A percentile compares a stretch with the other conserved stretches of the same genome.
Conservation (phyloP, 2,329 filamentous ascomycete species). For the Claviceps humidiphila region DNA sequence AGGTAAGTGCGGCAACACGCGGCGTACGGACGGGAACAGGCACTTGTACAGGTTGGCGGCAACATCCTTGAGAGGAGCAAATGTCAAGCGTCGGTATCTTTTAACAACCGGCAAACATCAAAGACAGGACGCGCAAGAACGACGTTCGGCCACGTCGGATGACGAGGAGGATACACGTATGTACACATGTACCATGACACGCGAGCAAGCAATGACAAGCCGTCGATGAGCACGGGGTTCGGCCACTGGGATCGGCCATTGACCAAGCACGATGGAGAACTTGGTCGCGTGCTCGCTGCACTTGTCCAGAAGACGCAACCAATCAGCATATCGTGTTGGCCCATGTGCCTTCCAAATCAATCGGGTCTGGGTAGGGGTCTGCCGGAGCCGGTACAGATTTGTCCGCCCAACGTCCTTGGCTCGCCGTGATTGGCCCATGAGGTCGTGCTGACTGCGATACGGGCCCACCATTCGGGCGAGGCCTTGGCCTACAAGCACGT, state of each 20-base stretch:
- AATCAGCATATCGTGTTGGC: conserved; percentile 20
- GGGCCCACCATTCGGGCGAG: too few relatives aligned
- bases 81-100: too few relatives aligned
- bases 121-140: too few relatives aligned
- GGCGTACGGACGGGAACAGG: too few relatives aligned
- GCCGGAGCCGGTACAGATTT: conserved; percentile 1
- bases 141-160: neutral
- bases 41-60: too few relatives aligned
- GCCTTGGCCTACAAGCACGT: too few relatives aligned
- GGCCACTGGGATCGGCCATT: conserved; percentile 11
- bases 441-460: neutral
- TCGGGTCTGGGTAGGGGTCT: neutral
- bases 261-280: conserved; percentile 31
- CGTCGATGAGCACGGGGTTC: neutral
- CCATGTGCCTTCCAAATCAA: conserved; percentile 18
- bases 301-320: conserved; percentile 9
- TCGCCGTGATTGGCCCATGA: neutral
- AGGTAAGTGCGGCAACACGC: too few relatives aligned
- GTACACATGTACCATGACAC: neutral
- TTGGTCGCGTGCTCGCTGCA: conserved; percentile 27
- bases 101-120: too few relatives aligned
- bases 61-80: too few relatives aligned
- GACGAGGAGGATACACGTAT: neutral
- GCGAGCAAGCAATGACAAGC: neutral
- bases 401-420: too few relatives aligned